Evolutionary conservation across 768 basidiomycete species (phyloP).

Genomic region (Glaciozyma antarctica): DNA sequence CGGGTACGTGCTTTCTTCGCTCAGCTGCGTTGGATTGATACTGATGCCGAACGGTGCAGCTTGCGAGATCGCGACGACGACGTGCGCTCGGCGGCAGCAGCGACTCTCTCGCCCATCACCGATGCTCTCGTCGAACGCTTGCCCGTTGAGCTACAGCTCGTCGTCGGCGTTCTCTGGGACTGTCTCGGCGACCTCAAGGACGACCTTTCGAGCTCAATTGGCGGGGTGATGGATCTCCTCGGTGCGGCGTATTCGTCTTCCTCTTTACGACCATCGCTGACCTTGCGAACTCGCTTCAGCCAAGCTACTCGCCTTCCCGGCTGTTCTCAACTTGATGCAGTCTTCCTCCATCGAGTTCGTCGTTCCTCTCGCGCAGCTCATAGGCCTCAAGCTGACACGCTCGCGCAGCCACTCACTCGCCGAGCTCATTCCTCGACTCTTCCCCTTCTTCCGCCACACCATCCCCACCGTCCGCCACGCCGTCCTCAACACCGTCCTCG

Average conservation of each 20-base stretch:
- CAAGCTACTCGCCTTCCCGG: slow-evolving; percentile 20
- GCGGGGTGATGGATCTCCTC: slow-evolving; percentile 94
- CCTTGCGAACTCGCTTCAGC: slow-evolving; percentile 7
- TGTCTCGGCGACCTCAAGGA: slow-evolving; percentile 90
- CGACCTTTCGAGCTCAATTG: slow-evolving; percentile 90
- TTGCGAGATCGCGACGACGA: slow-evolving; percentile 88
- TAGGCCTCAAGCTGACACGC: neutral
- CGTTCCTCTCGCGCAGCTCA: neutral
- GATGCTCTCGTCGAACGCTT: slow-evolving; percentile 65
- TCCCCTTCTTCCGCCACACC: slow-evolving; percentile 95
- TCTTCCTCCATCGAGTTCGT: slow-evolving; percentile 46
- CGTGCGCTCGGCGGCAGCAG: slow-evolving; percentile 87
- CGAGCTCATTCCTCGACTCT: slow-evolving; percentile 74
- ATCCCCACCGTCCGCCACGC: slow-evolving; percentile 86
- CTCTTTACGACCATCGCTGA: neutral
- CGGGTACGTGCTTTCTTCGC: slow-evolving; percentile 50
- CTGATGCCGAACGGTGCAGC: slow-evolving; percentile 42
- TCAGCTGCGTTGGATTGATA: neutral
- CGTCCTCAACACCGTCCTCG: slow-evolving; percentile 76
- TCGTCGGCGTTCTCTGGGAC: slow-evolving; percentile 79
- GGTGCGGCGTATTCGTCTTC: neutral
- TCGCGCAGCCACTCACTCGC: slow-evolving; percentile 61
- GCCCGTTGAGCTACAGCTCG: slow-evolving; percentile 54
- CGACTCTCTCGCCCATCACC: slow-evolving; percentile 81
- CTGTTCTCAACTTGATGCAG: slow-evolving; percentile 24